Evolutionary conservation across 139 green algal species (phyloP).

Genomic region (Zygnema cylindricum): DNA sequence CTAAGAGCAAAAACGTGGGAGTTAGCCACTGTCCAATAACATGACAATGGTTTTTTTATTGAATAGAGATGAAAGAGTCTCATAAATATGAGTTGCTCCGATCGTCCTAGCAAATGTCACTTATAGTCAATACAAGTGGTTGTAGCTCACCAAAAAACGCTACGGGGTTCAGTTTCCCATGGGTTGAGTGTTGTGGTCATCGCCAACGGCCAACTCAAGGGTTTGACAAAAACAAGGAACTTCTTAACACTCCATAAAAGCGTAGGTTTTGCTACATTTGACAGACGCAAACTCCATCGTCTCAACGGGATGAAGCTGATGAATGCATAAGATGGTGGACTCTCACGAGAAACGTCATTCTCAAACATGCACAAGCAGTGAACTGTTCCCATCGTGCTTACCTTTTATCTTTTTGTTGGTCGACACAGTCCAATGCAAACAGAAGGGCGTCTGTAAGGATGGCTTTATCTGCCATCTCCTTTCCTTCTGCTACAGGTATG

Average conservation of each 20-base stretch:
- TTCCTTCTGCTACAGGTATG: slow-evolving; percentile 32
- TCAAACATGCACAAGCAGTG: background rate
- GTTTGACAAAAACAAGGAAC: too few relatives aligned
- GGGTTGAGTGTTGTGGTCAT: too few relatives aligned
- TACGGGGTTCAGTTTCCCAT: too few relatives aligned
- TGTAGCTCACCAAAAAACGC: too few relatives aligned
- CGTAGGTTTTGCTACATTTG: background rate
- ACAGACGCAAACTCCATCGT: background rate
- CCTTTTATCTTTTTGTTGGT: background rate
- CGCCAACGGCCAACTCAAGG: too few relatives aligned
- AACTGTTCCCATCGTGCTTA: background rate
- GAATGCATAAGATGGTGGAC: background rate
- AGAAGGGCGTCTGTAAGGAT: slow-evolving; percentile 56
- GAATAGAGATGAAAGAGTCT: too few relatives aligned
- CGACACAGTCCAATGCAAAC: slow-evolving; percentile 37
- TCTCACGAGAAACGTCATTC: background rate
- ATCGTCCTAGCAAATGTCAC: too few relatives aligned
- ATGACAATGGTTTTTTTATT: too few relatives aligned
- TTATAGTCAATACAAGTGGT: too few relatives aligned
- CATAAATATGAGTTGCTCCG: too few relatives aligned
- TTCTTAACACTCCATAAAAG: background rate
- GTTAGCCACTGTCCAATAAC: too few relatives aligned
- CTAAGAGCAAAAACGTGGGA: too few relatives aligned
- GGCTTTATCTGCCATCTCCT: slow-evolving; percentile 59
- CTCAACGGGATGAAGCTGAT: background rate